phyloP scores from a whole-genome alignment of 2,329 filamentous ascomycete species.

The Alternaria conjuncta region DNA sequence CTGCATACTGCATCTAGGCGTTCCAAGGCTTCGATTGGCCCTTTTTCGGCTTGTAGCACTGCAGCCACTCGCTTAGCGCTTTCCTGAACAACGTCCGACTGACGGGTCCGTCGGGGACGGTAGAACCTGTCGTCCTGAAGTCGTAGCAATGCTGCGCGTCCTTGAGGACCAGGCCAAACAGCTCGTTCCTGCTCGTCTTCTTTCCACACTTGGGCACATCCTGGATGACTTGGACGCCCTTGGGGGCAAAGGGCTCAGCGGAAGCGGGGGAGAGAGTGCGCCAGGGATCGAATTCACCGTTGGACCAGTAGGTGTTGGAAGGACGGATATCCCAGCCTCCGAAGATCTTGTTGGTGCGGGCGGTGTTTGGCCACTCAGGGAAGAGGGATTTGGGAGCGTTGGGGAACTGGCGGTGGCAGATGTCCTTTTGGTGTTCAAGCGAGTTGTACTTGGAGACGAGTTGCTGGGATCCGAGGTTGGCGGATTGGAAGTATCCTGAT shows the following conservation, averaged over 20 bases:
- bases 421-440: conserved; percentile 51
- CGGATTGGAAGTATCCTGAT: conserved; percentile 55
- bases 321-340: conserved; percentile 61
- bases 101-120: conserved; percentile 39
- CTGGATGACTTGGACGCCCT: conserved; percentile 8
- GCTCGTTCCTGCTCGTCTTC: conserved; percentile 39
- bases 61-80: conserved; percentile 56
- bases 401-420: conserved; percentile 59
- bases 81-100: conserved; percentile 49
- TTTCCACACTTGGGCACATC: conserved; percentile 46
- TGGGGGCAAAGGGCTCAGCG: conserved; percentile 50
- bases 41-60: conserved; percentile 47
- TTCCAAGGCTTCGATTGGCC: conserved; percentile 9
- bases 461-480: conserved; percentile 56
- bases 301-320: conserved; percentile 59
- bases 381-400: conserved; percentile 49
- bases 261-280: conserved; percentile 55
- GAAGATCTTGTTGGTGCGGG: conserved; percentile 52
- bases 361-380: conserved; percentile 50
- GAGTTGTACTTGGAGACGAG: conserved; percentile 57
- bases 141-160: conserved; percentile 60
- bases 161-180: conserved; percentile 58
- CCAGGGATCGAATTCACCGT: conserved; percentile 62
- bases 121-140: conserved; percentile 41
- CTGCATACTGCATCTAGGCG: not conserved